Evolutionary conservation across 2,329 filamentous ascomycete species (phyloP), one percentile per base, ranked within the genome.

Genomic region (Hyphodiscus sp.): DNA sequence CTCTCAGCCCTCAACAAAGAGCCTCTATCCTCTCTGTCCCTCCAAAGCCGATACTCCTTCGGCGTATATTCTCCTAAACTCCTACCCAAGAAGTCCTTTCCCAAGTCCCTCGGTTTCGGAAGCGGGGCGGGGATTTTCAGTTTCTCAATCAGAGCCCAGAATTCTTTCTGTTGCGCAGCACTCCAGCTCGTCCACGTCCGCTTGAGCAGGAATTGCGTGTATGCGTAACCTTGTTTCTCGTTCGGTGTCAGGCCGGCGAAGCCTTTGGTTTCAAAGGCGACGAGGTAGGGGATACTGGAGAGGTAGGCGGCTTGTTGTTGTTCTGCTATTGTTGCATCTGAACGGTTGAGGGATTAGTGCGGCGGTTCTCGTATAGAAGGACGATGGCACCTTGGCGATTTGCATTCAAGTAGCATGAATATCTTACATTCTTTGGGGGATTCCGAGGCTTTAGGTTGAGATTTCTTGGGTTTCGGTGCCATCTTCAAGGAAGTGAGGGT

Each of bases 71-170:
- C 58, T 20, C 57, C 61, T 19, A 67, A 33, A 6, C 61, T 57
- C 18, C 54, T 48, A 1, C 65, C 64, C 18, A 54, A 53, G 5
- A 38, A 45, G 47, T 66, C 63, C 20, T 52, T 62, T 10, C 64
- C 65, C 4, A 66, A 46, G 20, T 55, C 48, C 20, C 26, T 41
- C 1, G 64, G 64, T 47, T 59, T 59, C 0, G 61, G 59, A 8
- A 65, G 49, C 2, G 65, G 64, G 13, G 54, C 51, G 8, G 63
- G 62, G 20, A 67, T 59, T 33, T 63, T 65, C 46, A 60, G 52
- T 38, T 58, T 49, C 41, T 64, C 53, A 11, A 64, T 49, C 2
- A 50, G 23, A 30, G 61, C 61, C 58, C 62, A 62, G 53, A 67
- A 64, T 29, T 66, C 63, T 26, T 58, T 65, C 52, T 65, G 64